phyloP scores from a whole-genome alignment of 1,284 basidiomycete genomes.

The Rhizoctonia solani region DNA sequence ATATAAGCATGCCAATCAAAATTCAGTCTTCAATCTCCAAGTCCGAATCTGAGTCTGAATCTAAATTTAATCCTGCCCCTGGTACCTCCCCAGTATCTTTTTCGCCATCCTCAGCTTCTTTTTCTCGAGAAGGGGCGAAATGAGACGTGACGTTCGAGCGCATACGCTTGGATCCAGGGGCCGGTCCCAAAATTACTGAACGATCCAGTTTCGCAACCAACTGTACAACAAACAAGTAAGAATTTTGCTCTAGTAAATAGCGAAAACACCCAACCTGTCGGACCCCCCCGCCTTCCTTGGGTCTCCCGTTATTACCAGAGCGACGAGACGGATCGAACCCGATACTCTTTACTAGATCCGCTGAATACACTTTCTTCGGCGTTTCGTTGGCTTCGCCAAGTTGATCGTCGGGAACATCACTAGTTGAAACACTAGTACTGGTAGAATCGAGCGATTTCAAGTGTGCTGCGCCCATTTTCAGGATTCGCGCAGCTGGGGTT shows the following conservation, averaged over 20 bases:
- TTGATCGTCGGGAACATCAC: conserved; percentile 13
- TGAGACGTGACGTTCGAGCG: conserved; percentile 22
- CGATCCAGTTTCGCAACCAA: conserved; percentile 12
- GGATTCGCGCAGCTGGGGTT: conserved; percentile 46
- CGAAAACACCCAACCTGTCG: neutral
- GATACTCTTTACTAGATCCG: conserved; percentile 63
- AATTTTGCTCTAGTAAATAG: neutral
- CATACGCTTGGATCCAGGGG: conserved; percentile 16
- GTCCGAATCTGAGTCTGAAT: neutral
- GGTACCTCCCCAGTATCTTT: too few relatives aligned
- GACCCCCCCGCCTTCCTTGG: conserved; percentile 25
- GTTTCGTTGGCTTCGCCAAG: conserved; percentile 37
- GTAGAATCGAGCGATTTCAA: too few relatives aligned
- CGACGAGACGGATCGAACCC: conserved; percentile 68
- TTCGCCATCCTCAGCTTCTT: neutral
- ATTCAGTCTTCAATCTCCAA: neutral
- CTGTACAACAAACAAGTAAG: neutral
- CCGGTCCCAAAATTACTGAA: conserved; percentile 28
- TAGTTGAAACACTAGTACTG: conserved; percentile 32
- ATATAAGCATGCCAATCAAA: too few relatives aligned
- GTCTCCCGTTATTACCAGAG: conserved; percentile 21
- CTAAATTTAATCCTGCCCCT: too few relatives aligned
- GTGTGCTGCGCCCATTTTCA: conserved; percentile 40
- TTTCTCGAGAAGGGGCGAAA: neutral
- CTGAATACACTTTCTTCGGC: conserved; percentile 60